phyloP scores from a whole-genome alignment of 441 rosid genomes.

The Adansonia gregorii region DNA sequence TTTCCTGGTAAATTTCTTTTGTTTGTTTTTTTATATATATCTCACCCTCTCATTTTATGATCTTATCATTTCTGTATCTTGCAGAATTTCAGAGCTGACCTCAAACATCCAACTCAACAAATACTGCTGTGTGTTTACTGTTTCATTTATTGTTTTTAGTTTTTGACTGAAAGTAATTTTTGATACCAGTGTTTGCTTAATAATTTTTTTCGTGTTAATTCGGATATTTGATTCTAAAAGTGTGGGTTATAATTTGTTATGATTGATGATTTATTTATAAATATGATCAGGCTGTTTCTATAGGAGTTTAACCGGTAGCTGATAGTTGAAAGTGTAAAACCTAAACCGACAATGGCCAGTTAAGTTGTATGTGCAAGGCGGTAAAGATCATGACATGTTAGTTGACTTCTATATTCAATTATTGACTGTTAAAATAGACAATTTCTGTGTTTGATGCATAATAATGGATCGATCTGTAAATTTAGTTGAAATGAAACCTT shows the following conservation, averaged over 20 bases:
- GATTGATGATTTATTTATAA: conserved; percentile 4
- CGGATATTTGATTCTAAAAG: background rate
- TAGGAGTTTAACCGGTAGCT: background rate
- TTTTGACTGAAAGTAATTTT: background rate
- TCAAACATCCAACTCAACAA: conserved; percentile 9
- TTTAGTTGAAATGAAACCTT: background rate
- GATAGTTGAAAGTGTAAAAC: conserved; percentile 6
- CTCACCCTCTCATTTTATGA: background rate
- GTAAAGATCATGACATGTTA: background rate
- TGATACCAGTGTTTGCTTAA: background rate
- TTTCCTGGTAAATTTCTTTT: background rate
- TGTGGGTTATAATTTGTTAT: background rate
- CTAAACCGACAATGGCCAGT: background rate
- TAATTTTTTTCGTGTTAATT: background rate
- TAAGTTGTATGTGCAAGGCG: background rate
- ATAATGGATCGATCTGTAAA: background rate
- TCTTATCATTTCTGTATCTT: conserved; percentile 1
- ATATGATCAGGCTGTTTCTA: background rate
- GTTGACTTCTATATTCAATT: background rate
- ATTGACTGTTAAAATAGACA: background rate
- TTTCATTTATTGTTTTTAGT: conserved; percentile 5
- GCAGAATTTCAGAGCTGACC: background rate
- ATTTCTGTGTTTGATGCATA: background rate
- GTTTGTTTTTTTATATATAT: background rate
- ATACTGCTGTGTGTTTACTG: background rate